Evolutionary conservation across 2,329 filamentous ascomycete genomes (phyloP), one percentile per base, ranked within the genome.

Genomic region (Fusarium sp.): DNA sequence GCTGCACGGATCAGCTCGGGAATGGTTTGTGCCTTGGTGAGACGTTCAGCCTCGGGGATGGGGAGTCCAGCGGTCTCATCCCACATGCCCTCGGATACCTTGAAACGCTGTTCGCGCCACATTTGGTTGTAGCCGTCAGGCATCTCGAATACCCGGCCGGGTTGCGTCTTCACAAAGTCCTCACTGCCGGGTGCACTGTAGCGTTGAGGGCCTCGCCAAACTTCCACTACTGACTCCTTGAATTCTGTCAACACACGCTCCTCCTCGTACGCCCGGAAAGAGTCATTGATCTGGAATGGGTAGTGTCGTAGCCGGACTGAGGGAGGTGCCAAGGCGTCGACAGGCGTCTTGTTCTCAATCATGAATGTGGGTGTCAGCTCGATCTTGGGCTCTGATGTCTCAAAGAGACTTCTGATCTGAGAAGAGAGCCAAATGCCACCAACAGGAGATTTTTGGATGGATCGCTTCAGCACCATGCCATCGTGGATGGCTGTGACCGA

Each of bases 41-140:
- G 75, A n/a, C 81, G 80, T 15, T 85, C 82, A 13, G 76, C 55
- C 58, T 80, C 81, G 13, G 82, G 68, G 14, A 80, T 76, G 5
- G 81, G 79, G 52, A 93, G 88, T 5, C 92, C 91, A 36, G 91
- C 91, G 52, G 88, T 89, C 72, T 94, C 91, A 76, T 98, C 95
- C 85, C 96, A 99, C 78, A 99, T 87, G 40, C 92, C 92, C 81
- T 99, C 96, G 3, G 91, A 90, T 13, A 93, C 91, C 70, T 89
- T 88, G 85, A 91, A 97, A 49, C 96, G 90, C 78, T 97, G 94
- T 56, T 90, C 87, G 65, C 92, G 91, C 84, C 97, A 99, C 80
- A 97, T 91, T 78, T 97, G 92, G 82, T 98, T 99, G 82, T 91
- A 94, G 49, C 96, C 96, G 76, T 98, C 93, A 11, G 96, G 96